Evolutionary conservation across 257 asterid genomes (phyloP).

Genomic region (Eustoma russellianum): DNA sequence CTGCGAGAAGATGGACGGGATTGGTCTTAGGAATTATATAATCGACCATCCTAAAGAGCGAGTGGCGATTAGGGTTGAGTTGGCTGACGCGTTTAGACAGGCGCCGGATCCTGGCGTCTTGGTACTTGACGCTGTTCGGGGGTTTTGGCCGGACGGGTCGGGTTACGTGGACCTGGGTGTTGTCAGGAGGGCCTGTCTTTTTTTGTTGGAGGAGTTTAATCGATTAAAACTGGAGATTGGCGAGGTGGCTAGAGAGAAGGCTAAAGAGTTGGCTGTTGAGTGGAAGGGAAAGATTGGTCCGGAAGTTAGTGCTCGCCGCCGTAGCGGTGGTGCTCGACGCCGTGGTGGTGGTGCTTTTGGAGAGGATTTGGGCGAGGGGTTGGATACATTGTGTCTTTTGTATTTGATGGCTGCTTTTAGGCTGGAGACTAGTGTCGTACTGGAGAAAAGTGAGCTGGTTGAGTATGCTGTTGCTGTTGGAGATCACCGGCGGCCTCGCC

Average conservation of each 20-base stretch:
- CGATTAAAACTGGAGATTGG: conserved; percentile 32
- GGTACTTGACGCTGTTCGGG: conserved; percentile 46
- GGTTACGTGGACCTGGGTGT: conserved; percentile 3
- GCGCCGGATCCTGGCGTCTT: conserved; percentile 43
- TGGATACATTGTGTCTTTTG: conserved; percentile 45
- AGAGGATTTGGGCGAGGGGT: conserved; percentile 24
- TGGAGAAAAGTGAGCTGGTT: conserved; percentile 31
- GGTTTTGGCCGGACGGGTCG: conserved; percentile 24
- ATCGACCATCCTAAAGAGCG: conserved; percentile 43
- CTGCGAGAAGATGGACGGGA: conserved; percentile 48
- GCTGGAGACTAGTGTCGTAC: conserved; percentile 23
- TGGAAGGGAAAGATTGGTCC: conserved; percentile 9
- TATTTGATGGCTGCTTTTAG: conserved; percentile 47
- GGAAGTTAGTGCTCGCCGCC: no score
- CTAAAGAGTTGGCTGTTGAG: conserved; percentile 16
- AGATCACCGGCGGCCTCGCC: conserved; percentile 27
- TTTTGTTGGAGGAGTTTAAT: conserved; percentile 50
- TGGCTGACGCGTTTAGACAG: conserved; percentile 49
- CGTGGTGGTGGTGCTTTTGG: neutral
- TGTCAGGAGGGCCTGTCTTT: conserved; percentile 35
- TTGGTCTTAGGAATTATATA: conserved; percentile 37
- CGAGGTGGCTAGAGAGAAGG: conserved; percentile 31
- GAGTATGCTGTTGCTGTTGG: conserved; percentile 32
- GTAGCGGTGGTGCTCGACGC: no score
- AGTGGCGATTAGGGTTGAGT: conserved; percentile 32